Evolutionary conservation across 2,329 filamentous ascomycete species (phyloP).

Genomic region (Fusarium zealandicum): DNA sequence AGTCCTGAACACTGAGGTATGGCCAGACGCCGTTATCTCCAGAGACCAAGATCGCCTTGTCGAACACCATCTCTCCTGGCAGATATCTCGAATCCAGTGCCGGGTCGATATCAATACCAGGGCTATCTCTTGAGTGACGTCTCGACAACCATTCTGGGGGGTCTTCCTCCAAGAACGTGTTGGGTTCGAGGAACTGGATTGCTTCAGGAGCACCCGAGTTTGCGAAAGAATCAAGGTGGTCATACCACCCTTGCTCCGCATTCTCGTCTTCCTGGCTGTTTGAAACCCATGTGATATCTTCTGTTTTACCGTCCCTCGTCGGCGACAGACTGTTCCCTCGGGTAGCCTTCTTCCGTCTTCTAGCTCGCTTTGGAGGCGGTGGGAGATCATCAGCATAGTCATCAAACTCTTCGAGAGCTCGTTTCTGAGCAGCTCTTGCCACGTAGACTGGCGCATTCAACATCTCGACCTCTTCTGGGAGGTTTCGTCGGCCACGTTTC

Average conservation of each 20-base stretch:
- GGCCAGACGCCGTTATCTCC: slow-evolving; percentile 46
- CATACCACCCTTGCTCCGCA: slow-evolving; percentile 26
- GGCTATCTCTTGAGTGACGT: slow-evolving; percentile 9
- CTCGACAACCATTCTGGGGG: slow-evolving; percentile 7
- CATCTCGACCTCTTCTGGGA: slow-evolving; percentile 55
- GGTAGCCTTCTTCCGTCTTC: slow-evolving; percentile 27
- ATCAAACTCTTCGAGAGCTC: slow-evolving; percentile 37
- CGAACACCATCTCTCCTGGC: slow-evolving; percentile 24
- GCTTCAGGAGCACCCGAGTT: slow-evolving; percentile 24
- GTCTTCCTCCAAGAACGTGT: slow-evolving; percentile 49
- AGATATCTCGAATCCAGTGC: background rate
- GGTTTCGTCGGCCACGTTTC: slow-evolving; percentile 47
- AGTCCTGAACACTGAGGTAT: slow-evolving; percentile 41
- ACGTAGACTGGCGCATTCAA: slow-evolving; percentile 60
- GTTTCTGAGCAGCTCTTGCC: slow-evolving; percentile 48
- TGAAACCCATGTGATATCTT: slow-evolving; percentile 16
- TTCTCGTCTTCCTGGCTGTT: slow-evolving; percentile 18
- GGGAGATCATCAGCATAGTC: slow-evolving; percentile 26
- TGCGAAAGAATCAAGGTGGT: slow-evolving; percentile 24
- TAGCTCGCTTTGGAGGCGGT: slow-evolving; percentile 34
- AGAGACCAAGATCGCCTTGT: slow-evolving; percentile 34
- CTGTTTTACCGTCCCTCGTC: slow-evolving; percentile 8
- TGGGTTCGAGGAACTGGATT: slow-evolving; percentile 53
- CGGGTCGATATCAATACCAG: slow-evolving; percentile 15
- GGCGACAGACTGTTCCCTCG: slow-evolving; percentile 4